phyloP scores from a whole-genome alignment of 2,329 filamentous ascomycete genomes.

The Penicillium psychrosexuale region DNA sequence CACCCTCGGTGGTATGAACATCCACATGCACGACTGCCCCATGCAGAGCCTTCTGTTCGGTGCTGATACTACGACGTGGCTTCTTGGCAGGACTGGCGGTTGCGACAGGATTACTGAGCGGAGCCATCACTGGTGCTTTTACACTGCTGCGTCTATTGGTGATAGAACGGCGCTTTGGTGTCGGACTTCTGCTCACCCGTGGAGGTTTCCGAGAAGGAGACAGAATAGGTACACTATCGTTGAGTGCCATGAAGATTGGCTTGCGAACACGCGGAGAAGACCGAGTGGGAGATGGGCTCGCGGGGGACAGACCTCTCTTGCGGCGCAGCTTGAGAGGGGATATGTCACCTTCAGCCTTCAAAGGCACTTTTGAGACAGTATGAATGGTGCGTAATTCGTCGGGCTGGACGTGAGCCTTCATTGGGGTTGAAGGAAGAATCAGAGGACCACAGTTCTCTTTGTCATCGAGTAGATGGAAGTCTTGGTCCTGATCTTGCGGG shows the following conservation, averaged over 20 bases:
- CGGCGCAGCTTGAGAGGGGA: slow-evolving; percentile 47
- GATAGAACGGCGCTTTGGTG: slow-evolving; percentile 20
- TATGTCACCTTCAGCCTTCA: slow-evolving; percentile 61
- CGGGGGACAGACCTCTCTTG: slow-evolving; percentile 53
- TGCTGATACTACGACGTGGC: slow-evolving; percentile 23
- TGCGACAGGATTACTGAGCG: slow-evolving; percentile 14
- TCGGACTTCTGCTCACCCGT: slow-evolving; percentile 17
- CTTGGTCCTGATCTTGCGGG: slow-evolving; percentile 10
- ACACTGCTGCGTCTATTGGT: slow-evolving; percentile 14
- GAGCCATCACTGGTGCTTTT: slow-evolving; percentile 4
- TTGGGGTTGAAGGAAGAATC: slow-evolving; percentile 54
- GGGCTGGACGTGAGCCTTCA: slow-evolving; percentile 42
- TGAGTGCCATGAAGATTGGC: slow-evolving; percentile 21
- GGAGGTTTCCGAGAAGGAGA: slow-evolving; percentile 32
- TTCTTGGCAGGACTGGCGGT: slow-evolving; percentile 29
- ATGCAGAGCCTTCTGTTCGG: slow-evolving; percentile 50
- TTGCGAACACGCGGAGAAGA: slow-evolving; percentile 31
- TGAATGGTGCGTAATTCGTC: slow-evolving; percentile 58
- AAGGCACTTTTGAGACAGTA: slow-evolving; percentile 73
- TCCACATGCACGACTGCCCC: slow-evolving; percentile 80
- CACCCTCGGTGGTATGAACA: slow-evolving; percentile 76
- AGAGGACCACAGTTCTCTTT: slow-evolving; percentile 29
- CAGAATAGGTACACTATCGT: slow-evolving; percentile 19
- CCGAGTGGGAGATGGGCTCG: slow-evolving; percentile 41
- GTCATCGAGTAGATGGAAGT: slow-evolving; percentile 17